A percentile compares a stretch with the other conserved stretches of the same genome.
Evolutionary conservation across 2,329 filamentous ascomycete genomes (phyloP).

Genomic region (Ophiocordyceps robertsii): DNA sequence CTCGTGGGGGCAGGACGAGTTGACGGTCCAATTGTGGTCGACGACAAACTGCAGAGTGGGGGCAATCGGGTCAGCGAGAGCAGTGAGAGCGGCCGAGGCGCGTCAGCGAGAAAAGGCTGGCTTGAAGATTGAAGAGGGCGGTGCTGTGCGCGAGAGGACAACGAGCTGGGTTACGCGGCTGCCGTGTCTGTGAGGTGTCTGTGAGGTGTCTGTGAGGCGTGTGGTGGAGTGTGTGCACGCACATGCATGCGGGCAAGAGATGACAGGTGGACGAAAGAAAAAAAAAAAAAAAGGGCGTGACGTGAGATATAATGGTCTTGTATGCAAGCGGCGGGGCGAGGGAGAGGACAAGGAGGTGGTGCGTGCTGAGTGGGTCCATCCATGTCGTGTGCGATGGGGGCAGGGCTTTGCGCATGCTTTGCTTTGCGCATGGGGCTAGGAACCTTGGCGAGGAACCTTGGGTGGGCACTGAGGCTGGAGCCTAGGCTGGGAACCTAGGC

Average conservation of each 20-base stretch:
- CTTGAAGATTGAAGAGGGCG: no score
- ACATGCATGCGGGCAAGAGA: slow-evolving; percentile 3
- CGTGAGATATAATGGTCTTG: slow-evolving; percentile 7
- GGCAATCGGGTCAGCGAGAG: slow-evolving; percentile 1
- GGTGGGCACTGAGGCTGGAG: no score
- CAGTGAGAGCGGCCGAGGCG: no score
- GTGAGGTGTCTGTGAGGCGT: background rate
- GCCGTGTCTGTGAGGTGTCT: background rate
- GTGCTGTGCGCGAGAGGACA: no score
- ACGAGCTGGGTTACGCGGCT: no score
- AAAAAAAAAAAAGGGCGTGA: slow-evolving; percentile 6
- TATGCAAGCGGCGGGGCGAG: slow-evolving; percentile 8
- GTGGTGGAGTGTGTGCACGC: background rate
- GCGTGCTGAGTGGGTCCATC: background rate
- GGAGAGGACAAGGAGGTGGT: background rate
- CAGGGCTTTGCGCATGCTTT: slow-evolving; percentile 2
- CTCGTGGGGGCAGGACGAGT: slow-evolving; percentile 69
- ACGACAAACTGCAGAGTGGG: slow-evolving; percentile 67
- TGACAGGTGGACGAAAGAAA: slow-evolving; percentile 6
- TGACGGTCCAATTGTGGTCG: slow-evolving; percentile 79
- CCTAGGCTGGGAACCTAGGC: no score
- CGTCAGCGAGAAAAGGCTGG: no score
- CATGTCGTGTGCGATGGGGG: background rate
- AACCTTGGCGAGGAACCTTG: no score
- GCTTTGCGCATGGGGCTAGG: background rate